phyloP scores from a whole-genome alignment of 164 flowering plant species.

The Kingdonia uniflora region DNA sequence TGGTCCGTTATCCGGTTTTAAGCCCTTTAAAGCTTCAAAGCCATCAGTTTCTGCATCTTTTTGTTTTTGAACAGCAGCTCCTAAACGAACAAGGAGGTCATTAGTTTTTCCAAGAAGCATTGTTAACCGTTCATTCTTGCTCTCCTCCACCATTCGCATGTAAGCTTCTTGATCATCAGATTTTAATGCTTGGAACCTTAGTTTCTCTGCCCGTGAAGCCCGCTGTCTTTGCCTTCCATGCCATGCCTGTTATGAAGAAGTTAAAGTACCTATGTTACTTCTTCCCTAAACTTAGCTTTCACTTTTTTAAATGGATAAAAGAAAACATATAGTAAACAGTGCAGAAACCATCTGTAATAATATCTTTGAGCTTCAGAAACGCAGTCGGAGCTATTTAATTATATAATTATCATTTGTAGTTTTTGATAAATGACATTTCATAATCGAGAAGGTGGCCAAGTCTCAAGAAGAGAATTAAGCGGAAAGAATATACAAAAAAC shows the following conservation, averaged over 20 bases:
- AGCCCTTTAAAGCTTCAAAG: slow-evolving; percentile 41
- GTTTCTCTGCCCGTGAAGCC: slow-evolving; percentile 80
- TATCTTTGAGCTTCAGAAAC: no score
- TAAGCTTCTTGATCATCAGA: slow-evolving; percentile 98
- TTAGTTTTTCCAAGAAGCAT: slow-evolving; percentile 89
- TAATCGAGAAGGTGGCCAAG: no score
- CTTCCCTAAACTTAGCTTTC: background rate
- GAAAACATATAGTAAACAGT: no score
- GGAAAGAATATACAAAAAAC: no score
- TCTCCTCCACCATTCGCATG: slow-evolving; percentile 94
- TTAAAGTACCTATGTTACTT: background rate
- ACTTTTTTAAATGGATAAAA: no score
- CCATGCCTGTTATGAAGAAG: slow-evolving; percentile 53
- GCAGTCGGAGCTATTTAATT: no score
- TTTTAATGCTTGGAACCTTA: slow-evolving; percentile 87
- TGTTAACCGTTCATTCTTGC: slow-evolving; percentile 91
- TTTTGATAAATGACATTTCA: no score
- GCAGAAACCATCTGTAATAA: no score
- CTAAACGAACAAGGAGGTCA: slow-evolving; percentile 76
- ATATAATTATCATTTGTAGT: no score
- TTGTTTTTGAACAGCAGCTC: slow-evolving; percentile 96
- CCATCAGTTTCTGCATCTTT: slow-evolving; percentile 67
- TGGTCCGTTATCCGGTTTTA: slow-evolving; percentile 33
- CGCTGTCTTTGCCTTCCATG: slow-evolving; percentile 98
- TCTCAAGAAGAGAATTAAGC: no score